Evolutionary conservation across 768 basidiomycete species (phyloP).

Genomic region (Exidia glandulosa): DNA sequence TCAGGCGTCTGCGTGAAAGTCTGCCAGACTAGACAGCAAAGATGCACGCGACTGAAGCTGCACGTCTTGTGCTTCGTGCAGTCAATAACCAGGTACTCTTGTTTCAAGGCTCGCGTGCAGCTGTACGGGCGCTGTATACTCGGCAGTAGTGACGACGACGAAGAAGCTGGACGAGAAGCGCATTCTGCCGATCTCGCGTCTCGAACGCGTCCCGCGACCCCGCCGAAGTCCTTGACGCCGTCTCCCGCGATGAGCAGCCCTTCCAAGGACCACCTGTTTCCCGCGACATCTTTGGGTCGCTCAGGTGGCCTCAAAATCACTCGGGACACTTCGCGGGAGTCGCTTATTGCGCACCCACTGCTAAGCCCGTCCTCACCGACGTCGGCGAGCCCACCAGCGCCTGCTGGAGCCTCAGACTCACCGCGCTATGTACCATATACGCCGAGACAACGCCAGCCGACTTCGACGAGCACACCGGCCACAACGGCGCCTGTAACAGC

Average conservation of each 20-base stretch:
- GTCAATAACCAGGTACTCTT: no score
- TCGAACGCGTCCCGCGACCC: no score
- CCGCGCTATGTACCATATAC: slow-evolving; percentile 69
- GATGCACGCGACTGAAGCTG: no score
- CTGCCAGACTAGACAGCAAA: no score
- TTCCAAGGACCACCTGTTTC: not conserved
- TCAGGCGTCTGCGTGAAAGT: no score
- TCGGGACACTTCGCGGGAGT: slow-evolving; percentile 34
- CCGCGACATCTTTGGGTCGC: not conserved
- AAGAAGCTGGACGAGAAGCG: no score
- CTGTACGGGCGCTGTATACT: no score
- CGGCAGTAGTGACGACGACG: no score
- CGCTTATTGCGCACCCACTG: slow-evolving; percentile 52
- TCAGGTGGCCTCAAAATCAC: not conserved
- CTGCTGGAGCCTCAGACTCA: slow-evolving; percentile 12
- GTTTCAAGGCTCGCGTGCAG: no score
- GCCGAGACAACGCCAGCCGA: slow-evolving; percentile 51
- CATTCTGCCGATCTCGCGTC: no score
- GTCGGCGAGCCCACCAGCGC: slow-evolving; percentile 17
- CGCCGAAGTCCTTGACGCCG: no score
- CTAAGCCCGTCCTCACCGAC: slow-evolving; percentile 27
- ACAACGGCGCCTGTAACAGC: slow-evolving; percentile 33
- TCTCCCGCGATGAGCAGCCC: not conserved
- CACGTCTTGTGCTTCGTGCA: no score
- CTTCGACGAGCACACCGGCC: slow-evolving; percentile 34